A percentile compares a stretch with the other conserved stretches of the same genome.
These are phyloP conservation scores for Globisporangium echinulatum DNA, from an alignment of 352 stramenopile species.

Conservation along the genomic window DNA sequence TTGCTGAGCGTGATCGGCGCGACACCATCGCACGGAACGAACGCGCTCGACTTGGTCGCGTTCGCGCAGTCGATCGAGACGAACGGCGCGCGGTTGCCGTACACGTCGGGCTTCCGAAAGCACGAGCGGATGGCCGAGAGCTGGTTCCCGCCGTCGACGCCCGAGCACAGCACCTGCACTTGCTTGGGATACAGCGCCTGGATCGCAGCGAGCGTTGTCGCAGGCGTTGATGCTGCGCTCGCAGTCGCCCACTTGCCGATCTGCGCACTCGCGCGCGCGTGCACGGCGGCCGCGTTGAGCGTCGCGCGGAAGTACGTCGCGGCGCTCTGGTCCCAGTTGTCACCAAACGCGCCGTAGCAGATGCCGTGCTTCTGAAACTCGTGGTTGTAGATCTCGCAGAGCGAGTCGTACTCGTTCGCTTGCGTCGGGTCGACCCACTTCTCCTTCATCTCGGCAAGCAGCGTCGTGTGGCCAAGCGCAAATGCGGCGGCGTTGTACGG, in stretches of 20 bases:
- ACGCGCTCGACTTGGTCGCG: conserved; percentile 8
- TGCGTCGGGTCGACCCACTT: conserved; percentile 68
- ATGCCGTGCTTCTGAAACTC: conserved; percentile 86
- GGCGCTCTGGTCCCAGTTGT: conserved; percentile 49
- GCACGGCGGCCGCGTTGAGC: conserved; percentile 35
- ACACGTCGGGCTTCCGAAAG: conserved; percentile 29
- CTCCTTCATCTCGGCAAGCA: conserved; percentile 48
- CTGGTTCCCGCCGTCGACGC: conserved; percentile 44
- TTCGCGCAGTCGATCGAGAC: conserved; percentile 11
- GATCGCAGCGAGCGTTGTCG: conserved; percentile 28
- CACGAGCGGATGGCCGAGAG: conserved; percentile 69
- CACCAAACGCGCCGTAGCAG: conserved; percentile 66
- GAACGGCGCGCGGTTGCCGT: conserved; percentile 8
- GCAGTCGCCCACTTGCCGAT: conserved; percentile 44
- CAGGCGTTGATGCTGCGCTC: conserved; percentile 9
- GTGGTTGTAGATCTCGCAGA: conserved; percentile 84
- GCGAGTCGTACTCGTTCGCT: conserved; percentile 43
- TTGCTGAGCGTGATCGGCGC: conserved; percentile 14
- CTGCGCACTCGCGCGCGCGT: conserved; percentile 35
- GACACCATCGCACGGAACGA: conserved; percentile 4
- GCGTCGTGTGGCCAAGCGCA: conserved; percentile 27
- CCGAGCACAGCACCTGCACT: conserved; percentile 65
- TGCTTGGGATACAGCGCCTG: conserved; percentile 48
- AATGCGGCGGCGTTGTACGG: conserved; percentile 49
- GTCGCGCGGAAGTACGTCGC: conserved; percentile 66